Evolutionary conservation across 306 rosid species (phyloP).

Genomic region (Trifolium pratense): DNA sequence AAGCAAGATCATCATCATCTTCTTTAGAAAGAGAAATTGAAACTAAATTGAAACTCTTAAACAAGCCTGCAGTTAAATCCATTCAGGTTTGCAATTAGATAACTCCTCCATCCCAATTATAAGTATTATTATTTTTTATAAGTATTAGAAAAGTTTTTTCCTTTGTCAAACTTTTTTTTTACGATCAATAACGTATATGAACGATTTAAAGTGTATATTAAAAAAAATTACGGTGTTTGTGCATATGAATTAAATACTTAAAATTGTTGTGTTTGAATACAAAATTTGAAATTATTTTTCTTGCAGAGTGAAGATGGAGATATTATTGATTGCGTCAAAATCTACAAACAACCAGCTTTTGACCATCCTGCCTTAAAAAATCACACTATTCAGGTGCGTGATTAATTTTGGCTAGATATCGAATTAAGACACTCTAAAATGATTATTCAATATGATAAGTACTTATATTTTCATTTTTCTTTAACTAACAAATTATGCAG

Average conservation of each 20-base stretch:
- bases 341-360: slow-evolving; percentile 62
- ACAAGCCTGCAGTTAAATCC: slow-evolving; percentile 55
- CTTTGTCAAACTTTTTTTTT: too few species aligned
- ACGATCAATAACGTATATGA: too few species aligned
- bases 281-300: not conserved
- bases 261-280: not conserved
- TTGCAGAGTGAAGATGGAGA: slow-evolving; percentile 69
- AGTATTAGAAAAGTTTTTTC: too few species aligned
- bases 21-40: slow-evolving; percentile 37
- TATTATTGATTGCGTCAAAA: slow-evolving; percentile 59
- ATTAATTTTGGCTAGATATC: not conserved
- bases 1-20: slow-evolving; percentile 2
- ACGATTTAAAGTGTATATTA: too few species aligned
- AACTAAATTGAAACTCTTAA: slow-evolving; percentile 54
- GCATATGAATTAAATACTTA: too few species aligned
- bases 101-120: not conserved
- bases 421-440: not conserved
- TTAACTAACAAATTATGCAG: slow-evolving; percentile 38
- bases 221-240: too few species aligned
- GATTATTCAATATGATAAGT: not conserved
- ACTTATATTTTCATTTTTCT: too few species aligned
- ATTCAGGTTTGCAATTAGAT: slow-evolving; percentile 49
- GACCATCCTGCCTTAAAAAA: slow-evolving; percentile 59
- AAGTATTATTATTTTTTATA: too few species aligned
- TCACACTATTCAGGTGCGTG: slow-evolving; percentile 57